Evolutionary conservation across 345 rosid genomes (phyloP), one percentile per base, ranked within the genome.

Genomic region (Draba incana): DNA sequence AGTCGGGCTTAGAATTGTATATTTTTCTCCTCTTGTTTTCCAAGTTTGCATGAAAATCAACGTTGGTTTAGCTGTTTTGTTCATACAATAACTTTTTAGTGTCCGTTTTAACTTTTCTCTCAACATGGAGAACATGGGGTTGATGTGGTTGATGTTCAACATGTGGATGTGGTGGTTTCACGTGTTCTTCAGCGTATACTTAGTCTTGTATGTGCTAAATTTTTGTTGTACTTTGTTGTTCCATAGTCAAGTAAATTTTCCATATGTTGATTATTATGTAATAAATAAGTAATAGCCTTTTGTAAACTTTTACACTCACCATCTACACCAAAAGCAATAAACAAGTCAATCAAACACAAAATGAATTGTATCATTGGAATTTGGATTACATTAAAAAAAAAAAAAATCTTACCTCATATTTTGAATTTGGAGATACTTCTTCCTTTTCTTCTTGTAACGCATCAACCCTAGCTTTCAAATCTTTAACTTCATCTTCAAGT

Each of bases 51-150:
- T 16, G 53, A 23, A 45, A 6, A 49, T 73, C n/a, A 10, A 30
- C 10, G 42, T 55, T 58, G 23, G 14, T 66, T 37, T 47, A 4
- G 5, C 50, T 14, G 38, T 48, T 59, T 57, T 72, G 68, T 57
- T 68, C 14, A 16, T 48, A 15, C 47, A 16, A 30, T 61, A 33
- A 42, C 37, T 57, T 24, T 8, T 13, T 10, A 39, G 10, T 48
- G 27, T 11, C 4, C 50, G 50, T 33, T 65, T 25, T 8, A 27
- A 30, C 28, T 62, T 52, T 72, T 46, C 71, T 75, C 69, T 60
- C 81, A 93, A 96, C 97, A 90, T 80, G 96, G 96, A 70, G 97
- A 93, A 77, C 81, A 96, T 70, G 99, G 96, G 71, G 98, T 90
- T 71, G 94, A 88, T 71, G 89, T 93, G 50, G 97, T 82, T 6